phyloP scores from a whole-genome alignment of 345 rosid species.

The Adansonia digitata region DNA sequence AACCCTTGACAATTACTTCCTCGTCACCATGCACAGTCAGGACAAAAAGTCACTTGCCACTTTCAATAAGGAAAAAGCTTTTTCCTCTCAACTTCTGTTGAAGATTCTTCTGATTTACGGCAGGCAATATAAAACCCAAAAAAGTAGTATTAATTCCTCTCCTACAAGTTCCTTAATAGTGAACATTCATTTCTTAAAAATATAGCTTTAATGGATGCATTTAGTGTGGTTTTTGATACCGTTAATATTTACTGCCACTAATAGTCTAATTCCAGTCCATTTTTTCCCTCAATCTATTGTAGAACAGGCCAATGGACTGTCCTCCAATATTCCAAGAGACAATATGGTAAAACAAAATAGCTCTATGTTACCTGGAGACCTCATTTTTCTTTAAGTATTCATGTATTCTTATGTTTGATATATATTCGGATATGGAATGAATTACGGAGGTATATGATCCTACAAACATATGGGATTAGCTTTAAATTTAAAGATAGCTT shows the following conservation, averaged over 20 bases:
- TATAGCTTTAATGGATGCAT: not conserved
- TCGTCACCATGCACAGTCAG: not conserved
- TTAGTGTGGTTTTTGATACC: not conserved
- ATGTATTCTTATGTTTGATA: no score
- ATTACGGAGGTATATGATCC: no score
- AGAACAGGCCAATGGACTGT: not conserved
- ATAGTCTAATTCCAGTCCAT: no score
- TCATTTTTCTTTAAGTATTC: no score
- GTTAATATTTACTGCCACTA: not conserved
- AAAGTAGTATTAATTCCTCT: not conserved
- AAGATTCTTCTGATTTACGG: not conserved
- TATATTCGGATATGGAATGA: no score
- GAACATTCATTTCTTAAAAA: not conserved
- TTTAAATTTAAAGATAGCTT: no score
- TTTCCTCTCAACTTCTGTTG: not conserved
- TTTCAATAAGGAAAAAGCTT: not conserved
- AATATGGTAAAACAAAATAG: not conserved
- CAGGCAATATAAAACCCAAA: not conserved
- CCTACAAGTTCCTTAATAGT: not conserved
- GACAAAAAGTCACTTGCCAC: not conserved
- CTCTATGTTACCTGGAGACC: not conserved
- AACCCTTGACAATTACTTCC: not conserved
- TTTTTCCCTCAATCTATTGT: not conserved
- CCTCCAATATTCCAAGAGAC: not conserved
- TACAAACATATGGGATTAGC: no score